These are phyloP conservation scores for Flammula alnicola DNA, from an alignment of 1,284 basidiomycete genomes.

Conservation along the genomic window DNA sequence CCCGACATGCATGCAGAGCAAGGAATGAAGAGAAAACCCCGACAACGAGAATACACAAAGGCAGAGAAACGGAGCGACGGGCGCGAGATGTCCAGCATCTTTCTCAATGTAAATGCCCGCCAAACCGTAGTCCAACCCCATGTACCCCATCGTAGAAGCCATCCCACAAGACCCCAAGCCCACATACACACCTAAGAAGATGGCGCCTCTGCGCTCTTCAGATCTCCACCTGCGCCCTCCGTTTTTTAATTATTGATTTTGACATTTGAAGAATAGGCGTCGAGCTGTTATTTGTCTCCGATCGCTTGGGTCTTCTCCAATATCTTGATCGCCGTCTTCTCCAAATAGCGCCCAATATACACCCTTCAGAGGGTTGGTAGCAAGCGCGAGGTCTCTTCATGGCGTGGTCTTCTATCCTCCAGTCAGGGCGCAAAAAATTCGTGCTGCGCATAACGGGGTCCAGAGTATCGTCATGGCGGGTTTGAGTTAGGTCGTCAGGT, in stretches of 20 bases:
- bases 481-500: slow-evolving; percentile 1
- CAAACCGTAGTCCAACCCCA: slow-evolving; percentile 4
- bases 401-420: slow-evolving; percentile 3
- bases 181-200: slow-evolving; percentile 9
- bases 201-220: slow-evolving; percentile 32
- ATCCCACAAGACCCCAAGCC: slow-evolving; percentile 9
- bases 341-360: background rate
- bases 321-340: no score
- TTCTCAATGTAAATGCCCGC: background rate
- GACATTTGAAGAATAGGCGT: slow-evolving; percentile 19
- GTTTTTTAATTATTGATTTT: slow-evolving; percentile 15
- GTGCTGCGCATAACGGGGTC: no score
- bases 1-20: no score
- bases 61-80: slow-evolving; percentile 1
- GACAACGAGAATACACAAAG: slow-evolving; percentile 4
- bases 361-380: background rate
- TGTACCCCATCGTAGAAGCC: slow-evolving; percentile 1
- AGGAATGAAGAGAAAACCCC: no score
- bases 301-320: slow-evolving; percentile 7
- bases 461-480: no score
- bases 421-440: background rate
- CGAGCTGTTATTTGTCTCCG: slow-evolving; percentile 20
- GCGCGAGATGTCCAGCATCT: slow-evolving; percentile 1
- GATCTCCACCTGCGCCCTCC: slow-evolving; percentile 8
- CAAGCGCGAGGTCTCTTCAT: background rate